These are phyloP conservation scores for Tetraselmis chui DNA, from an alignment of 139 green algal genomes.

Conservation along the genomic window DNA sequence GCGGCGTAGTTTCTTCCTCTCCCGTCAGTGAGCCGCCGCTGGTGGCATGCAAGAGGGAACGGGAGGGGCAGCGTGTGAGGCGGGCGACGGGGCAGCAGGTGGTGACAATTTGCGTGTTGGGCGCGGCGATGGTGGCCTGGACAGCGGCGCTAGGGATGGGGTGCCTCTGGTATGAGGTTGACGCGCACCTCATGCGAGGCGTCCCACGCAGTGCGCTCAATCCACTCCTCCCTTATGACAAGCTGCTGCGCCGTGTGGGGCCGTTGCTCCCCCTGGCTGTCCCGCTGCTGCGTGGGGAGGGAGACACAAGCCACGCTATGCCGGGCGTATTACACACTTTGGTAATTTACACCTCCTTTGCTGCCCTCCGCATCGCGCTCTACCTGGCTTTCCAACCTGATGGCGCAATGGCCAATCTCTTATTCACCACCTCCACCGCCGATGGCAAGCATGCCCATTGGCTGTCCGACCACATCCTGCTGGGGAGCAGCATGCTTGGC, in stretches of 20 bases:
- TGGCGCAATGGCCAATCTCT: background rate
- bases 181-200: background rate
- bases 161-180: background rate
- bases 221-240: background rate
- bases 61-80: too few species aligned
- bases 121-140: background rate
- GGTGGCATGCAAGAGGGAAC: too few species aligned
- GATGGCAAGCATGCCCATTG: background rate
- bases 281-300: background rate
- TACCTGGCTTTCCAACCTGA: background rate
- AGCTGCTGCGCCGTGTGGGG: background rate
- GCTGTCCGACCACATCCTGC: background rate
- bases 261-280: background rate
- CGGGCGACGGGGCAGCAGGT: background rate
- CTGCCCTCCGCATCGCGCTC: background rate
- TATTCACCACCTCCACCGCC: background rate
- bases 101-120: background rate
- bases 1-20: too few species aligned
- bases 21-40: too few species aligned
- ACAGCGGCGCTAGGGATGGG: background rate
- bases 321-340: background rate
- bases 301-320: background rate
- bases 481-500: background rate
- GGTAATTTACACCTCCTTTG: background rate
- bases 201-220: background rate